Evolutionary conservation across 169 alveolate genomes (phyloP), one percentile per base, ranked within the genome.

Genomic region (Theileria parva): DNA sequence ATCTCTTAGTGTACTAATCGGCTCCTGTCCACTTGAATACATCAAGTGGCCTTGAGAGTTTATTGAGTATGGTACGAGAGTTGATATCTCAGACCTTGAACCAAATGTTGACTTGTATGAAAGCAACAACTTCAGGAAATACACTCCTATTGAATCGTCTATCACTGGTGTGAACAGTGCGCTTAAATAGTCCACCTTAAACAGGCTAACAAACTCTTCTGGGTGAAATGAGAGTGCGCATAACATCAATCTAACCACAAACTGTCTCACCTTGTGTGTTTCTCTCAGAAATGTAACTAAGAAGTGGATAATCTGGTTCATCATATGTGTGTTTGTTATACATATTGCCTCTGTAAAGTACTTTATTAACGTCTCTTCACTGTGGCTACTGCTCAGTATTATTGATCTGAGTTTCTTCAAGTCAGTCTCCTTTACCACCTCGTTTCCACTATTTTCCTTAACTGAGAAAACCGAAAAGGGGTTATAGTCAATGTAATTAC

Each of bases 81-180:
- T 69, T 13, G 32, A 77, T 32, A 30, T 27, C 1, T 63, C 74
- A 9, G 81, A 77, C 28, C 73, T 55, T 19, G 89, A 64, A 15
- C 37, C 30, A 57, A 83, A 83, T 25, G 89, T 83, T 25, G 89
- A 79, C 65, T 83, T 83, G 73, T 83, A 83, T 0, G 89, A 83
- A 7, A 83, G 72, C 28, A 83, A 28, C 66, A 83, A 25, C 27
- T 79, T 55, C 27, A 83, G 65, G 53, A 83, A 83, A 27, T 80
- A 48, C 5, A 81, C 86, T 55, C 89, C 89, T 5, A 76, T 74
- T 57, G 76, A 76, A 32, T 83, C 89, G 8, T 83, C 63, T 11
- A 76, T 65, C 21, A 63, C 79, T 30, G 89, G 89, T 23, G 76
- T 74, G 55, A 83, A 83, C 32, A 83, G 37, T n/a, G 68, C 44